phyloP scores from a whole-genome alignment of 352 stramenopile genomes.

The Phytophthora citrophthora region DNA sequence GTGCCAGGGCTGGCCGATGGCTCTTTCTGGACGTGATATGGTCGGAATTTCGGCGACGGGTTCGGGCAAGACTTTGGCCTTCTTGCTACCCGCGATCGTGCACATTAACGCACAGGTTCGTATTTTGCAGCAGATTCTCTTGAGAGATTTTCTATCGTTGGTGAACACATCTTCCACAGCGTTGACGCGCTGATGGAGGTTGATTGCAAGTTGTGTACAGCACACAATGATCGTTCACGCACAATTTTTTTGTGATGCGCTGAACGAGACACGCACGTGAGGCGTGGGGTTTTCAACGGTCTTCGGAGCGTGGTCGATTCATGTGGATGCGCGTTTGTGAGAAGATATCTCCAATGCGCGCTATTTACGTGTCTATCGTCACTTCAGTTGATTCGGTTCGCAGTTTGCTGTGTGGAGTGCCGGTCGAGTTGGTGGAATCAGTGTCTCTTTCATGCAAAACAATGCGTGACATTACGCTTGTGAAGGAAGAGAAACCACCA shows the following conservation, averaged over 20 bases:
- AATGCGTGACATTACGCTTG: slow-evolving; percentile 2
- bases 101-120: slow-evolving; percentile 99
- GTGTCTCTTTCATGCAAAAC: slow-evolving; percentile 5
- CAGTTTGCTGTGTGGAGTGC: slow-evolving; percentile 30
- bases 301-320: slow-evolving; percentile 28
- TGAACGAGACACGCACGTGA: slow-evolving; percentile 29
- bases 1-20: slow-evolving; percentile 99
- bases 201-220: slow-evolving; percentile 34
- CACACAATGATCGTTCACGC: slow-evolving; percentile 33
- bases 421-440: slow-evolving; percentile 28
- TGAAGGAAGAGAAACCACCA: slow-evolving; percentile 8
- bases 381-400: slow-evolving; percentile 31
- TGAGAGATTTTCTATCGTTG: slow-evolving; percentile 22
- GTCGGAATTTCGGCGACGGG: slow-evolving; percentile 98
- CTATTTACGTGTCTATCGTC: slow-evolving; percentile 16
- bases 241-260: slow-evolving; percentile 16
- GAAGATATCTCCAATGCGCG: background rate
- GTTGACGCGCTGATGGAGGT: slow-evolving; percentile 32
- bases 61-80: slow-evolving; percentile 97
- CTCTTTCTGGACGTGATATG: slow-evolving; percentile 97
- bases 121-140: slow-evolving; percentile 47
- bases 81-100: slow-evolving; percentile 99
- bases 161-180: slow-evolving; percentile 22
- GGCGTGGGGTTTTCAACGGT: slow-evolving; percentile 34
- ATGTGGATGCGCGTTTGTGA: slow-evolving; percentile 19